These are phyloP conservation scores for Yamadazyma epiphylla DNA, from an alignment of 1,139 yeast species.

Conservation along the genomic window DNA sequence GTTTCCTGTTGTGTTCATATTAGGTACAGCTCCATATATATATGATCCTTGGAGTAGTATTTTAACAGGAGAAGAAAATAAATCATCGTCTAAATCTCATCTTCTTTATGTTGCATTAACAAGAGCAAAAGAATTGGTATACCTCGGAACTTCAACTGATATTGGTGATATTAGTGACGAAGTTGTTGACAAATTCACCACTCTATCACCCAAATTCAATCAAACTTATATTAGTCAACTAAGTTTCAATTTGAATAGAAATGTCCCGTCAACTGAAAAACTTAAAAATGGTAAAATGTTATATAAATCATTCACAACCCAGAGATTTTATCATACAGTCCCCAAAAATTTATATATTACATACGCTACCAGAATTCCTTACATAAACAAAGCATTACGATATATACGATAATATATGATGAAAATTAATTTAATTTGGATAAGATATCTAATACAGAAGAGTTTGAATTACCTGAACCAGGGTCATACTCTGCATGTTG, in stretches of 20 bases:
- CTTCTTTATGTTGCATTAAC: conserved; percentile 64
- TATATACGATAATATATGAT: neutral
- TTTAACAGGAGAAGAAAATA: conserved; percentile 3
- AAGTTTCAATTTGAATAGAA: conserved; percentile 5
- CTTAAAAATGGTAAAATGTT: conserved; percentile 10
- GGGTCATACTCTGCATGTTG: conserved; percentile 21
- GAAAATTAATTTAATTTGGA: conserved; percentile 20
- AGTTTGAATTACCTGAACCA: conserved; percentile 7
- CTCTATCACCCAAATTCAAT: conserved; percentile 11
- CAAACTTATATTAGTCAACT: too few species aligned
- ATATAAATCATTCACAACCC: conserved; percentile 6
- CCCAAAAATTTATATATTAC: too few species aligned
- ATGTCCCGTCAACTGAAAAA: conserved; percentile 7
- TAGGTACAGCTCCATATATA: conserved; percentile 26
- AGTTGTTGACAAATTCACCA: conserved; percentile 11
- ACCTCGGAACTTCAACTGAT: conserved; percentile 19
- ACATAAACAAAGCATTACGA: neutral
- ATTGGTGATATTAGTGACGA: conserved; percentile 7
- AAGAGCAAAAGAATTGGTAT: conserved; percentile 54
- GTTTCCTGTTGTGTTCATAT: conserved; percentile 62
- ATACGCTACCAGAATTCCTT: too few species aligned
- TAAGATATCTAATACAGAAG: conserved; percentile 25
- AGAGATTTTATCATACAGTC: too few species aligned
- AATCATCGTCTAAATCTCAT: conserved; percentile 21
- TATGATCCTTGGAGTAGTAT: conserved; percentile 17